Conservation (phyloP, 306 rosid genomes). For the Senna siamea region DNA sequence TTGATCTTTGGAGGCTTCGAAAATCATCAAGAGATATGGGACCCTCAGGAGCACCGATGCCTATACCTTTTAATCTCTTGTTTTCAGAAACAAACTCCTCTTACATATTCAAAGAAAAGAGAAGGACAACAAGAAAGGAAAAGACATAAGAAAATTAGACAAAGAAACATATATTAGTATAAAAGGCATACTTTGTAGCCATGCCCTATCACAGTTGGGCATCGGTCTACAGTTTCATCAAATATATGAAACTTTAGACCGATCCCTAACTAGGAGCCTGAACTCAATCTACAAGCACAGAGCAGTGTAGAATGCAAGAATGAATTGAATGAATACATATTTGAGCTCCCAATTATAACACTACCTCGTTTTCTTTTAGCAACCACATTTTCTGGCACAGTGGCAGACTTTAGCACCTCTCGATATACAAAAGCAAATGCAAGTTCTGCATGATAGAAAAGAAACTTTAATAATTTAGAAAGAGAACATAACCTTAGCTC, state of each 20-base stretch:
- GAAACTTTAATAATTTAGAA: constrained; percentile 30
- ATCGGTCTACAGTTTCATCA: neutral
- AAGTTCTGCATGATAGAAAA: constrained; percentile 49
- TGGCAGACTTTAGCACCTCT: constrained; percentile 54
- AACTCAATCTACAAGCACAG: constrained; percentile 23
- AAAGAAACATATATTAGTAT: neutral
- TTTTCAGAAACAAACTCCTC: constrained; percentile 68
- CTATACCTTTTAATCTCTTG: constrained; percentile 92
- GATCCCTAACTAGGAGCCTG: constrained; percentile 12
- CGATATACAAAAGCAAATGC: constrained; percentile 90
- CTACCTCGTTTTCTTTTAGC: constrained; percentile 89
- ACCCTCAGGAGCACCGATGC: constrained; percentile 96
- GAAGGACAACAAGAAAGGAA: no score
- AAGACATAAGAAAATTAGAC: no score
- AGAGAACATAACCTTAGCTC: constrained; percentile 3
- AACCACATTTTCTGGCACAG: constrained; percentile 49
- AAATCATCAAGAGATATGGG: constrained; percentile 98
- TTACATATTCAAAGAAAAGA: constrained; percentile 38
- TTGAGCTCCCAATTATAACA: constrained; percentile 21
- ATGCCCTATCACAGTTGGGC: neutral
- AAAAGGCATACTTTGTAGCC: neutral
- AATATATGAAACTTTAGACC: constrained; percentile 13
- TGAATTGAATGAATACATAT: neutral
- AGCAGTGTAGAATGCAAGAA: constrained; percentile 29
- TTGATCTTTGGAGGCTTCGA: constrained; percentile 93